Base-by-base conservation (phyloP, 2,329 filamentous ascomycete species). In the Stylonectria norvegica region DNA sequence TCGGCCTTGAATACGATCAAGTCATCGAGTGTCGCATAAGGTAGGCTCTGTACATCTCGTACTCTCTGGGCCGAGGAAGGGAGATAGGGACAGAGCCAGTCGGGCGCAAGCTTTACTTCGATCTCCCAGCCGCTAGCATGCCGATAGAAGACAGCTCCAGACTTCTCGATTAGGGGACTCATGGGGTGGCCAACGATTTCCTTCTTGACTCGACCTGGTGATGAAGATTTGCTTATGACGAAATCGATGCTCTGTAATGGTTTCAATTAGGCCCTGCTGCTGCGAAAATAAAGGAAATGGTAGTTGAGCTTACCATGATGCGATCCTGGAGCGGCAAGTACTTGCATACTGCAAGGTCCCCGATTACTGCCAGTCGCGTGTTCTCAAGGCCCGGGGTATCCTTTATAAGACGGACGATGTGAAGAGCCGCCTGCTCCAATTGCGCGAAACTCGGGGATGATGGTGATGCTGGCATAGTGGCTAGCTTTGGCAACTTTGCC, bases 371-470 rank as follows among this genome's bases (percentile, higher is more conserved):
- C 14, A 59, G 45, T n/a, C 43, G 45, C 30, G 56, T 59, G 42
- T 56, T 58, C 36, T 59, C 56, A 17, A 59, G 25, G 5, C 56
- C 56, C 11, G 48, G 51, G 36, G 44, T 58, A 38, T 58, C 51
- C 20, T 50, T 42, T 87, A 96, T 72, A 89, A 96, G 66, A 93
- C 90, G 4, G 85, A 90, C 40, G 86, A 91, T 63, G 89, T 96
- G 10, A 87, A 96, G 65, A 83, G 85, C 56, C 83, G 89, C 58
- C 76, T 96, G 2, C 72, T 95, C 20, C 78, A 84, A 29, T 48
- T 59, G 55, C 45, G 50, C 52, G 46, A 58, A 56, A 42, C 43
- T 57, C 41, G n/a, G n/a, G n/a, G n/a, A n/a, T n/a, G n/a, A n/a
- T n/a, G n/a, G n/a, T n/a, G n/a, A n/a, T n/a, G n/a, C n/a, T n/a